Evolutionary conservation across 129 eudicot genomes (phyloP).

Genomic region (Centella asiatica): DNA sequence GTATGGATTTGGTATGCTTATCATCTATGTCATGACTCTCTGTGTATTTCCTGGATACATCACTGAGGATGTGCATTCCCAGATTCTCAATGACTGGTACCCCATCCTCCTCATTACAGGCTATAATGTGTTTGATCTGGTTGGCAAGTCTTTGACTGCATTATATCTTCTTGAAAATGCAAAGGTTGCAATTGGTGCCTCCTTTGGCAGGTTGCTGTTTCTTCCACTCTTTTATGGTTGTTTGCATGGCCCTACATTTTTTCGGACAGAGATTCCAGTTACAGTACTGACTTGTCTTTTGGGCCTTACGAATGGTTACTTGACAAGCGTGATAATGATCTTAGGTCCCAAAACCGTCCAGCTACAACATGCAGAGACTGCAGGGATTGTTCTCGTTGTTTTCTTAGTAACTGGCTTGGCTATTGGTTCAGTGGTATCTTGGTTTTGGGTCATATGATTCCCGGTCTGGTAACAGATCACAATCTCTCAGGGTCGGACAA

Average conservation of each 20-base stretch:
- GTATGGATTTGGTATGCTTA: constrained; percentile 50
- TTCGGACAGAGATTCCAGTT: constrained; percentile 82
- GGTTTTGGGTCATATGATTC: constrained; percentile 87
- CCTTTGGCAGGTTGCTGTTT: constrained; percentile 64
- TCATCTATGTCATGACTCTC: constrained; percentile 73
- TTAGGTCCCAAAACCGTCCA: constrained; percentile 70
- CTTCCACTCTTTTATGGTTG: constrained; percentile 69
- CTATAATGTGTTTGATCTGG: constrained; percentile 76
- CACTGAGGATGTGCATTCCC: constrained; percentile 88
- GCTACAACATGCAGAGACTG: constrained; percentile 82
- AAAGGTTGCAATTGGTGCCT: constrained; percentile 69
- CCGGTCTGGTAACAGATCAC: neutral
- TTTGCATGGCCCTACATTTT: constrained; percentile 75
- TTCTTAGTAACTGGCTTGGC: constrained; percentile 77
- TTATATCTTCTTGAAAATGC: constrained; percentile 56
- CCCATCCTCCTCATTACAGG: constrained; percentile 62
- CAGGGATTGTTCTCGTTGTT: constrained; percentile 76
- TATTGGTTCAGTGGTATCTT: constrained; percentile 69
- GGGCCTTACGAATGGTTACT: constrained; percentile 93
- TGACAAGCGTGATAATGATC: constrained; percentile 79
- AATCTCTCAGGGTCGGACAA: too few species aligned
- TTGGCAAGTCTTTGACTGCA: constrained; percentile 72
- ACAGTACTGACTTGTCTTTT: constrained; percentile 73
- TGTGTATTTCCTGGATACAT: constrained; percentile 86
- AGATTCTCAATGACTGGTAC: constrained; percentile 70